A percentile compares a stretch with the other conserved stretches of the same genome.
phyloP scores from a whole-genome alignment of 75 land plant genomes.

The Picea sitchensis region DNA sequence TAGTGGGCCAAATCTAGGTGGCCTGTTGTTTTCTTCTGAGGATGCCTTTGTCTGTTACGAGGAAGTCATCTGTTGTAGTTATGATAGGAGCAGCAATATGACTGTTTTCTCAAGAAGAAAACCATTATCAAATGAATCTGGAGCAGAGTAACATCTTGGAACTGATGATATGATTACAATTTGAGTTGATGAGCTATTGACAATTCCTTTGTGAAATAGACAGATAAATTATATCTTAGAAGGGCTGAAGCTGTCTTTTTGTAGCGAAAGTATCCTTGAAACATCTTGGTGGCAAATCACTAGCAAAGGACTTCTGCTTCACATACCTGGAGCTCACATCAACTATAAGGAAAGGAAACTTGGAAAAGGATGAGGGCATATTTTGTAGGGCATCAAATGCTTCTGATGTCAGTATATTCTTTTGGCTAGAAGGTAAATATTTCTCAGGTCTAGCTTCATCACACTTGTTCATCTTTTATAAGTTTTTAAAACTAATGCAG shows the following conservation, averaged over 20 bases:
- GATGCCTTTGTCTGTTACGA: too few relatives aligned
- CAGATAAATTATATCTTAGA: neutral
- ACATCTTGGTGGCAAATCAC: neutral
- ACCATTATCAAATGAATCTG: neutral
- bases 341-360: neutral
- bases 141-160: conserved; percentile 1
- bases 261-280: neutral
- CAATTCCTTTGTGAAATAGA: neutral
- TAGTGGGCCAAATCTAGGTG: neutral
- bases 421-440: neutral
- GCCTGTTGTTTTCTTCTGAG: neutral
- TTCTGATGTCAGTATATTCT: neutral
- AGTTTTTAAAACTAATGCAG: too few relatives aligned
- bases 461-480: neutral
- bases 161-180: neutral
- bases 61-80: neutral
- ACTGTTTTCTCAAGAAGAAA: neutral
- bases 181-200: neutral
- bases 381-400: neutral
- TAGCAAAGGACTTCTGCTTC: neutral
- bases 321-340: neutral
- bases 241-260: neutral
- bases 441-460: neutral
- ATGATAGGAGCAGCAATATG: neutral
- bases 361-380: neutral